Evolutionary conservation across 768 basidiomycete species (phyloP), one percentile per base, ranked within the genome.

Genomic region (Zangia roseola): DNA sequence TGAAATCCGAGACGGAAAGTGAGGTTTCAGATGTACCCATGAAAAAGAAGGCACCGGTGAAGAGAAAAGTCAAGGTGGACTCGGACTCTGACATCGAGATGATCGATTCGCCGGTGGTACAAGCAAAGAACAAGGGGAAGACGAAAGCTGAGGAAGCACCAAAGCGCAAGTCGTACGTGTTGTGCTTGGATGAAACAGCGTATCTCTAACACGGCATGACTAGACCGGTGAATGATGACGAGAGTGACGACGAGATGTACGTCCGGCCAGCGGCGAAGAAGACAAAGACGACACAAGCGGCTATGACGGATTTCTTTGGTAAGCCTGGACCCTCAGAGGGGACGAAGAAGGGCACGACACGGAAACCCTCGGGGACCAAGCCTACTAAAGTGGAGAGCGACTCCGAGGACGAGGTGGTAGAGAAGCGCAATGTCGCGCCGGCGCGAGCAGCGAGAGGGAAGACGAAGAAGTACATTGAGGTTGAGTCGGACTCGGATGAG

Each of bases 141-240:
- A 73, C 68, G 3, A 73, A 72, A 58, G 62, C 64, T 1, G 61
- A 57, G 41, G 59, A 56, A 16, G 56, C 60, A 14, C 62, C 69
- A 37, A 91, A 91, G 68, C 81, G 87, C 36, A 91, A 90, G 68
- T 86, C 80, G 88, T 85, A 43, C 26, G 73, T 64, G 6, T 23
- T 2, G 37, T 23, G 17, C 26, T 49, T 38, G 4, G 36, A 51
- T 35, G 50, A 46, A 6, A 40, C 23, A 28, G 31, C 23, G 23
- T 42, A 34, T 45, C 50, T 25, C 50, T 62, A 19, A 64, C 39
- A 4, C 4, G 0, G 43, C 33, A 19, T 50, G 6, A 1, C 37
- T 49, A 79, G 75, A 39, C 63, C 66, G 24, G 63, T 57, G 37
- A 56, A 55, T 26, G 72, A 57, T 10, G 55, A 70, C 19, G 70